A percentile compares a stretch with the other conserved stretches of the same genome.
phyloP scores from a whole-genome alignment of 1,284 basidiomycete genomes.

The Neolentinus lepideus region DNA sequence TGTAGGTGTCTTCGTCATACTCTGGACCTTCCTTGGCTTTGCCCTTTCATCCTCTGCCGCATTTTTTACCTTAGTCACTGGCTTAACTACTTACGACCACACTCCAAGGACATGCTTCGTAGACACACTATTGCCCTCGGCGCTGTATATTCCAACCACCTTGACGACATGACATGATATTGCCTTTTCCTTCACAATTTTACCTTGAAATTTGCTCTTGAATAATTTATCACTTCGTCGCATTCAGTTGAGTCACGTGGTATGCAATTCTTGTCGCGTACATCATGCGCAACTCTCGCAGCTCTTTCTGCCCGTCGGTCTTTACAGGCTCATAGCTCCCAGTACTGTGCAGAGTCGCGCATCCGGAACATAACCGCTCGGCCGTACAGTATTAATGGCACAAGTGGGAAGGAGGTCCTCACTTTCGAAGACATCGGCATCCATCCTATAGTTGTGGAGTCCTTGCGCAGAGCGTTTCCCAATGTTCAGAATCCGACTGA shows the following conservation, averaged over 20 bases:
- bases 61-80: background rate
- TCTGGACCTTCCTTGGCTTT: background rate
- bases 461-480: constrained; percentile 54
- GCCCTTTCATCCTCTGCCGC: background rate
- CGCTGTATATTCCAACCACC: background rate
- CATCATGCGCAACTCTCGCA: no score
- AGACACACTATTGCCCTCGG: background rate
- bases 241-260: background rate
- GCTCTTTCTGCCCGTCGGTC: no score
- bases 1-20: background rate
- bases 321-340: background rate
- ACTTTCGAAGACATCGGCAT: constrained; percentile 47
- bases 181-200: background rate
- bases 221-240: background rate
- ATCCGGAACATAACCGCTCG: background rate
- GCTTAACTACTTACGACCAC: background rate
- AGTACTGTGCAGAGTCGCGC: background rate
- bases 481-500: constrained; percentile 49
- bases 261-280: no score
- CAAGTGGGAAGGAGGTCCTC: background rate
- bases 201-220: background rate
- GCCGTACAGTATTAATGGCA: background rate
- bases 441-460: constrained; percentile 35
- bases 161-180: background rate
- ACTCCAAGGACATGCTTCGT: background rate